Base-by-base conservation (phyloP, 805 yeast species). In the Nakazawaea ernobii region DNA sequence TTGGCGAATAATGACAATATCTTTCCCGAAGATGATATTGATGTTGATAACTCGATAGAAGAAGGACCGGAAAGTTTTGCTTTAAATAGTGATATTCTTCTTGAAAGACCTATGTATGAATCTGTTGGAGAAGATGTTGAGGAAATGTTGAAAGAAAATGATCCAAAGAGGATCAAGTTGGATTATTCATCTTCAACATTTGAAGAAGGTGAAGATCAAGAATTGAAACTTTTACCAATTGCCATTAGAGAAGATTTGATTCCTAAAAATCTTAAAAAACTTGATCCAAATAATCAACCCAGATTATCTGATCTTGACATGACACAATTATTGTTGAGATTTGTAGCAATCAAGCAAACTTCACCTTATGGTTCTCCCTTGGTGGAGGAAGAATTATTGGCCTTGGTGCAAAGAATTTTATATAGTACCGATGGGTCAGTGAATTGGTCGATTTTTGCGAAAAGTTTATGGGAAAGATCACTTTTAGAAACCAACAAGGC, bases 381-480 rank as follows among this genome's bases (percentile, higher is more conserved):
- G 43, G 84, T 84, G 0, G 87, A 84, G 52, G 96, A 90, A 65
- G 96, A 91, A 59, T 66, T 90, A n/a, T 62, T 77, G 53, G 92
- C 97, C 0, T 65, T 88, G 36, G 83, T 86, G 2, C 75, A 77
- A 40, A 76, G 99, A 55, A 74, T 92, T 9, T 67, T 92, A 17
- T 77, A 76, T 62, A 70, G 78, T 42, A 72, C 74, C 9, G 58
- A 60, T 4, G 66, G 68, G 4, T 53, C 67, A 1, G 74, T 77
- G 14, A 85, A 87, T 62, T 90, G 96, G 90, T 66, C 86, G 1
- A 62, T 92, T 3, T 89, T 82, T 57, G 79, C 91, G 2, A 73
- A 91, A 52, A 86, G 95, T 0, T 68, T 94, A 39, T 94, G 97
- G 97, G 86, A 84, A 58, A 78, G 98, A 61, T 88, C 97, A 7